phyloP scores from a whole-genome alignment of 331 rosid genomes.

The Saraca asoca region DNA sequence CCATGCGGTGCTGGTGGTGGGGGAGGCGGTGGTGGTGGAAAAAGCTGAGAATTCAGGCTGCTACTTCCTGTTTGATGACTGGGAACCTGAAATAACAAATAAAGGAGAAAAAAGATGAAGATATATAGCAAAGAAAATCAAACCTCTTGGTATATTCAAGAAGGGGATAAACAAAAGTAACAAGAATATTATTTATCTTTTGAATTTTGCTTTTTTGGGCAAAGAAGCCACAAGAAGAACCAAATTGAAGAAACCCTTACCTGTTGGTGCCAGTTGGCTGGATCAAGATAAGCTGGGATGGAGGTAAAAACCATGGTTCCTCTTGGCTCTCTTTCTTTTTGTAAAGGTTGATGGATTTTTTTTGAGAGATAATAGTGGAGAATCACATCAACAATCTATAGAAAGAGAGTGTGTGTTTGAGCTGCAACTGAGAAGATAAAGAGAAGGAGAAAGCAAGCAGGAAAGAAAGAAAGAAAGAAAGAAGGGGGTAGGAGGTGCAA shows the following conservation, averaged over 20 bases:
- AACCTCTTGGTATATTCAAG: slow-evolving; percentile 80
- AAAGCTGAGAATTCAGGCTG: slow-evolving; percentile 47
- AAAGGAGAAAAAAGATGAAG: slow-evolving; percentile 19
- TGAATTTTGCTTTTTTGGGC: slow-evolving; percentile 31
- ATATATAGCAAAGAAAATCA: slow-evolving; percentile 34
- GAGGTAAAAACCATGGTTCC: slow-evolving; percentile 88
- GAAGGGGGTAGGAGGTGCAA: slow-evolving; percentile 26
- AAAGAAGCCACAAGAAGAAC: slow-evolving; percentile 38
- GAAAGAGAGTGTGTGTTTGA: neutral
- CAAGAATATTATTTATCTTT: slow-evolving; percentile 63
- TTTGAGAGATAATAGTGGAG: slow-evolving; percentile 62
- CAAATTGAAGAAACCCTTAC: slow-evolving; percentile 52
- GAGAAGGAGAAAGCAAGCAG: slow-evolving; percentile 34
- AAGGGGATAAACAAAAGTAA: slow-evolving; percentile 48
- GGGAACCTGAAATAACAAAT: slow-evolving; percentile 55
- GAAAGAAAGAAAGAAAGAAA: slow-evolving; percentile 30
- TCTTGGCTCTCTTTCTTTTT: slow-evolving; percentile 59
- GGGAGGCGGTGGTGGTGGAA: slow-evolving; percentile 46
- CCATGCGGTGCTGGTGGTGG: slow-evolving; percentile 47
- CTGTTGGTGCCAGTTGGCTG: slow-evolving; percentile 95
- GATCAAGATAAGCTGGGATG: slow-evolving; percentile 87
- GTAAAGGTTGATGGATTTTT: slow-evolving; percentile 70
- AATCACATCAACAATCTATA: slow-evolving; percentile 64
- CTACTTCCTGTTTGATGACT: slow-evolving; percentile 45
- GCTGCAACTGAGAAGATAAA: slow-evolving; percentile 25